Evolutionary conservation across 768 basidiomycete species (phyloP), one percentile per base, ranked within the genome.

Genomic region (Hericium alpestre): DNA sequence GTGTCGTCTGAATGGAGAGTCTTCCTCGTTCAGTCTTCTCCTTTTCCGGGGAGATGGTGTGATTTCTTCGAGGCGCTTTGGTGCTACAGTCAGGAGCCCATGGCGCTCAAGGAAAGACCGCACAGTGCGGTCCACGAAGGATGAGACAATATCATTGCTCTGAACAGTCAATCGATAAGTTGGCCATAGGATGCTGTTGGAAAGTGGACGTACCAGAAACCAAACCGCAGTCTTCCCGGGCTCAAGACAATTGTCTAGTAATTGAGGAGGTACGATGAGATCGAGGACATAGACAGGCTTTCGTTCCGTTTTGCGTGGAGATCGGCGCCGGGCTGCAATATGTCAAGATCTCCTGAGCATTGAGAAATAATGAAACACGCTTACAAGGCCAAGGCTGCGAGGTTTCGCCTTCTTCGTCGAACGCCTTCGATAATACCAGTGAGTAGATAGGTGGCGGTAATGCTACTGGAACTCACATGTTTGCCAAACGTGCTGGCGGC

Each of bases 231-330:
- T 72, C 72, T 93, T 94, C 16, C 80, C 73, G n/a, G 93, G 90
- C 61, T 90, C 91, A 27, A 93, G 65, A 58, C 82, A 81, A 56
- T 87, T 86, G 65, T 96, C 92, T 9, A 96, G 73, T 25, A 83
- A 73, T 23, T 73, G 71, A 2, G 82, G 71, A 47, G 90, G 83
- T 18, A 93, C 70, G 9, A 72, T 75, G 58, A 98, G 65, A 65
- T 90, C 84, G 50, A 98, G 73, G 49, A 93, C 86, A 67, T 89
- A 97, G 58, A 93, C 81, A 4, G 93, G 84, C 67, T 81, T 81
- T 69, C 83, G 84, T 65, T 92, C 90, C 22, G 72, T 69, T 70
- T 89, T 92, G 41, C 86, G 82, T 37, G 92, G 88, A 38, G 92
- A 87, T 38, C 86, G 78, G 58, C 88, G 81, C 47, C 65, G 65